Evolutionary conservation across 768 basidiomycete species (phyloP).

Genomic region (Lentinus tigrinus): DNA sequence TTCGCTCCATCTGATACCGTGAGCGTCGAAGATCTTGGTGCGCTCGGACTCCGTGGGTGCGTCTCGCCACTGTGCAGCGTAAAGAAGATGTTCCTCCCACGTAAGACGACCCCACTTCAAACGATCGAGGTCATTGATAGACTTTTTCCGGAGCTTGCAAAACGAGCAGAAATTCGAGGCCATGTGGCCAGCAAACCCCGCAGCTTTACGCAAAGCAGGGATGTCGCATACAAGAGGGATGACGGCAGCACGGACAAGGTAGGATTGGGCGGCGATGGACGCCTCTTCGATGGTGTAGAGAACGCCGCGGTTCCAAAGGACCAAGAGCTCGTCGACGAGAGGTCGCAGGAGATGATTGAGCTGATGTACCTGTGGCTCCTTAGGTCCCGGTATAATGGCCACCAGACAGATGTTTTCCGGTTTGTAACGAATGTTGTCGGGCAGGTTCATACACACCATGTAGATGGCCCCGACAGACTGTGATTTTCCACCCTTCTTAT

Average conservation of each 20-base stretch:
- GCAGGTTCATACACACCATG: conserved; percentile 27
- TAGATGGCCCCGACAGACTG: conserved; percentile 21
- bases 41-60: conserved; percentile 5
- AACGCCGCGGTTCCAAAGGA: conserved; percentile 32
- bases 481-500: conserved; percentile 4
- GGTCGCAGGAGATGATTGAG: conserved; percentile 38
- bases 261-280: conserved; percentile 21
- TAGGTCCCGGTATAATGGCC: conserved; percentile 38
- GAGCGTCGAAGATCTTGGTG: conserved; percentile 10
- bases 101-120: conserved; percentile 22
- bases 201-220: conserved; percentile 30
- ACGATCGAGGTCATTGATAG: conserved; percentile 30
- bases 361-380: conserved; percentile 30
- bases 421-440: conserved; percentile 17
- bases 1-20: conserved; percentile 26
- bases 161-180: conserved; percentile 28
- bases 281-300: conserved; percentile 28
- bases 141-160: conserved; percentile 22
- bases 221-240: conserved; percentile 36
- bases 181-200: conserved; percentile 24
- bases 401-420: too few species aligned
- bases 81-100: conserved; percentile 16
- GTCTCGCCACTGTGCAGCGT: conserved; percentile 20
- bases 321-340: conserved; percentile 35
- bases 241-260: conserved; percentile 27